Base-by-base conservation (phyloP, 306 rosid genomes). In the Benincasa hispida region DNA sequence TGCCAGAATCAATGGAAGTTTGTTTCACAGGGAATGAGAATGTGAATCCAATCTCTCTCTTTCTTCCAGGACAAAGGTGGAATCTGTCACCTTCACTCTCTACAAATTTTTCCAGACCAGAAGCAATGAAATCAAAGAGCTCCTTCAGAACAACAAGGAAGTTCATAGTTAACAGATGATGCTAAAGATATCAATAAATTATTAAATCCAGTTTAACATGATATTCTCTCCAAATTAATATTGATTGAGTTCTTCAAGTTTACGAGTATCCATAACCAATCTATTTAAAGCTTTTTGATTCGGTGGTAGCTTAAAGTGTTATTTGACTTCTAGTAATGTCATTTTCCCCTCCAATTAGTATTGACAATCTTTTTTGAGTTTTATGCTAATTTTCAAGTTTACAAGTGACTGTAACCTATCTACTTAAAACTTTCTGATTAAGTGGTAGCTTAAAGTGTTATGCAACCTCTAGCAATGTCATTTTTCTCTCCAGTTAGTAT, bases 11-110 rank as follows among this genome's bases (percentile, higher is more conserved):
- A 47, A 93, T 87, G 61, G 97, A 91, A 10, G 89, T 88, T 77
- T 93, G 98, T 78, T 87, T 91, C 67, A 93, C 97, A 35, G 98
- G 96, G 82, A 93, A 93, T 58, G 98, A 93, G 83, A 93, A 93
- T 18, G 98, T 91, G 92, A 93, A 93, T 12, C 98, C 97, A 69
- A 85, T 85, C 84, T 91, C 98, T 75, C 94, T 85, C 79, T 84
- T 85, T 72, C 88, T 87, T 84, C 90, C 91, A 1, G 67, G 50
- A 5, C 75, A 81, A 22, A 88, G 74, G 65, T 82, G 82, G 81
- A 93, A 93, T 67, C 84, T 81, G 25, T 39, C 81, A 50, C 87
- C 94, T 82, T 90, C 96, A 63, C 80, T 87, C 13, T 82, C 77
- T 2, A 86, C 88, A 86, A 93, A 91, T 25, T 85, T 85, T 34